Evolutionary conservation across 805 yeast species (phyloP).

Genomic region (Metschnikowia proteae): DNA sequence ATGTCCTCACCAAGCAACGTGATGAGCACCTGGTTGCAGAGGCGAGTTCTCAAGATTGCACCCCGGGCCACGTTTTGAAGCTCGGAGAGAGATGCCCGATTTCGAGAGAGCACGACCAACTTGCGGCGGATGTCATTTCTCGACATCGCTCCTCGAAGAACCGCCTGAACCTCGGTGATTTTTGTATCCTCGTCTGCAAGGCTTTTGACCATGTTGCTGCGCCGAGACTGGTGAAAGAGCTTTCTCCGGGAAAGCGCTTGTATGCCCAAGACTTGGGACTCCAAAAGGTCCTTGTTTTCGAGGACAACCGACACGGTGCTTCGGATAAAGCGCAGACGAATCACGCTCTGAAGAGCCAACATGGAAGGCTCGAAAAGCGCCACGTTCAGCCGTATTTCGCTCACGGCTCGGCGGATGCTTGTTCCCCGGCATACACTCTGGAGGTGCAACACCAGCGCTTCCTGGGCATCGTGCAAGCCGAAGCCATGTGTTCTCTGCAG

Average conservation of each 20-base stretch:
- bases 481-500: background rate
- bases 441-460: slow-evolving; percentile 1
- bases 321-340: slow-evolving; percentile 37
- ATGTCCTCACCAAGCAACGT: slow-evolving; percentile 39
- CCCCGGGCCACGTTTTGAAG: slow-evolving; percentile 45
- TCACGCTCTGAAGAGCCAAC: slow-evolving; percentile 35
- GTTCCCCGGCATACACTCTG: slow-evolving; percentile 9
- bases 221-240: slow-evolving; percentile 3
- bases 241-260: slow-evolving; percentile 29
- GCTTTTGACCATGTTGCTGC: slow-evolving; percentile 2
- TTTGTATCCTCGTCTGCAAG: slow-evolving; percentile 9
- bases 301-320: slow-evolving; percentile 21
- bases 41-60: slow-evolving; percentile 39
- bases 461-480: background rate
- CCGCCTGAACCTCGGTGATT: slow-evolving; percentile 34
- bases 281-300: slow-evolving; percentile 21
- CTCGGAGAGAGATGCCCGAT: slow-evolving; percentile 18
- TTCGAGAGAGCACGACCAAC: slow-evolving; percentile 10
- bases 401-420: background rate
- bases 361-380: background rate
- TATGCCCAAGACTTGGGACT: slow-evolving; percentile 21
- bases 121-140: slow-evolving; percentile 24
- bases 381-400: background rate
- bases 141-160: slow-evolving; percentile 33
- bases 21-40: slow-evolving; percentile 42